Conservation (phyloP, 1,139 yeast species). For the Blastobotrys elegans region DNA sequence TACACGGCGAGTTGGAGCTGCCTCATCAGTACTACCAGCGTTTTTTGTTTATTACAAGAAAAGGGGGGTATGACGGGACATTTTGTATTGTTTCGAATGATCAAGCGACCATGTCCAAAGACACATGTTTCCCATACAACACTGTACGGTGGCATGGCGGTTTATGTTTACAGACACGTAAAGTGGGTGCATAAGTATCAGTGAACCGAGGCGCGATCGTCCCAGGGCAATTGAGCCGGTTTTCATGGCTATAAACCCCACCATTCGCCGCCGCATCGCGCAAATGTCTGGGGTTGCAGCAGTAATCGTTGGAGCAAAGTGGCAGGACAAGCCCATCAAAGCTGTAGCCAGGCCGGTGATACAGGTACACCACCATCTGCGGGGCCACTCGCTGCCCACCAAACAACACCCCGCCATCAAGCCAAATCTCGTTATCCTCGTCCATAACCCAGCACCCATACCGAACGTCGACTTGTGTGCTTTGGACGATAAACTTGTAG, state of each 20-base stretch:
- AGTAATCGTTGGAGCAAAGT: not conserved
- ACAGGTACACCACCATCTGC: not conserved
- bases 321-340: not conserved
- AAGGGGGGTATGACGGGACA: too few species aligned
- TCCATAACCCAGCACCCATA: constrained; percentile 1
- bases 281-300: constrained; percentile 3
- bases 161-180: constrained; percentile 3
- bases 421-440: not conserved
- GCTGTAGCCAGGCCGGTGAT: constrained; percentile 4
- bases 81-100: too few species aligned
- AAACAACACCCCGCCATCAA: not conserved
- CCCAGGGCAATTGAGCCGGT: not conserved
- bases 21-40: too few species aligned
- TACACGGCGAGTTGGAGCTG: too few species aligned
- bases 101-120: too few species aligned
- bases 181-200: constrained; percentile 3
- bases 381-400: not conserved
- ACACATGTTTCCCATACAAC: not conserved
- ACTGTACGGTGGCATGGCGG: constrained; percentile 5
- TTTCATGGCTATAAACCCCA: not conserved
- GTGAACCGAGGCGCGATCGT: constrained; percentile 1
- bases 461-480: not conserved
- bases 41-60: too few species aligned
- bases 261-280: not conserved
- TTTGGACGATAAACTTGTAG: constrained; percentile 1